Conservation (phyloP, 2,329 filamentous ascomycete genomes). For the Neurospora sp. region DNA sequence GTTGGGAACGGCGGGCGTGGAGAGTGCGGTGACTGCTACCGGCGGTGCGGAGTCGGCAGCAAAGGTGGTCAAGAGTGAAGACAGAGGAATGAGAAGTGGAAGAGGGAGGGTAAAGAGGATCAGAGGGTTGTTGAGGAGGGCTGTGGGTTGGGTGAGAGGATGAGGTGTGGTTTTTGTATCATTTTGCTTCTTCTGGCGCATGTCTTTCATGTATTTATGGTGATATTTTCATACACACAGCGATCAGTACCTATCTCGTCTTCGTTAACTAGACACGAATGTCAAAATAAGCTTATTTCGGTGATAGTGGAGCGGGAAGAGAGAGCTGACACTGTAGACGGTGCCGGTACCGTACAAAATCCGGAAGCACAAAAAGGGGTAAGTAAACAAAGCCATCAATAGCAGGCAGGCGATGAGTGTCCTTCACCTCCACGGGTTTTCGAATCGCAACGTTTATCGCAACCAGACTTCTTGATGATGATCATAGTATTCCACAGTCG, state of each 20-base stretch:
- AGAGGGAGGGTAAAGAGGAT: background rate
- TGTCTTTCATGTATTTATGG: background rate
- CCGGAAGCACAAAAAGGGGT: background rate
- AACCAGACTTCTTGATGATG: background rate
- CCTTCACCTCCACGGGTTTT: background rate
- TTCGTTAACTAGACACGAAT: background rate
- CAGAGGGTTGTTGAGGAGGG: background rate
- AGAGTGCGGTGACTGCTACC: background rate
- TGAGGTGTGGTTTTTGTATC: background rate
- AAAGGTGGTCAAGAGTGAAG: background rate
- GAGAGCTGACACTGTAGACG: background rate
- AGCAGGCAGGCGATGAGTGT: background rate
- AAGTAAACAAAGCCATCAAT: background rate
- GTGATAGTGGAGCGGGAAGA: background rate
- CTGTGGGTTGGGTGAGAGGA: background rate
- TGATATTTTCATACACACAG: background rate
- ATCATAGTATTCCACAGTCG: background rate
- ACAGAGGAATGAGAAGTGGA: background rate
- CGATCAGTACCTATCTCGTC: background rate
- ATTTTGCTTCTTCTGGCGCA: background rate
- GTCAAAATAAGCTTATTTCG: background rate
- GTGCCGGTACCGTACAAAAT: background rate
- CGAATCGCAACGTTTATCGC: background rate
- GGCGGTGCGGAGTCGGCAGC: background rate
- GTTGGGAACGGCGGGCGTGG: slow-evolving; percentile 25